Evolutionary conservation across 2,329 filamentous ascomycete genomes (phyloP), one percentile per base, ranked within the genome.

Genomic region (Fusarium falciforme): DNA sequence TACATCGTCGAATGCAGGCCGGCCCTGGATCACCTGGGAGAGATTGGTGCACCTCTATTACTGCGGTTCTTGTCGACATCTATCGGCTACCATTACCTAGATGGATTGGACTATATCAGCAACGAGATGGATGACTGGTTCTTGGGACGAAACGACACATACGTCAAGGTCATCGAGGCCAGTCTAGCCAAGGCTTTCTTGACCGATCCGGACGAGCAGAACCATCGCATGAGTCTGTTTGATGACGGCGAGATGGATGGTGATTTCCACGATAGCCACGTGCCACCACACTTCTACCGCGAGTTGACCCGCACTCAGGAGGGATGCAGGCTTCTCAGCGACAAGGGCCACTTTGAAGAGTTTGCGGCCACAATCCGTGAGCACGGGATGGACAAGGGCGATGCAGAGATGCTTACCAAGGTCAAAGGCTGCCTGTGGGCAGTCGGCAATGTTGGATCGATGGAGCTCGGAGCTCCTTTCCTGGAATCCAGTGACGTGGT

Each of bases 91-190:
- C 95, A 98, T 82, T 99, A 99, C 82, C 88, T 99, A 7, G 95
- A 98, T 80, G 96, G 95, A 0, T 87, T 99, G 49, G 97, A 99
- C 84, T 99, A 99, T 81, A 99, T 99, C 82, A 98, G 95, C 71
- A 96, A 97, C 80, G 97, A 99, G 82, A 99, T 99, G 96, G 96
- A 99, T 77, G 97, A 99, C 83, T 99, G 96, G 96, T 99, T 98
- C 80, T 87, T 99, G 33, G 96, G 96, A 16, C 92, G 96, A 52
- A 99, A 99, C 80, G 96, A 99, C 81, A 93, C 92, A n/a, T 99
- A 99, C 76, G 96, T 99, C 60, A 90, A 91, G 40, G 89, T 98
- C 44, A 96, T 99, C 44, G 96, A 99, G 82, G 96, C 97, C n/a
- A 97, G 95, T 64, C 88, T 99, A 61, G 94, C 95, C 35, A 92